Base-by-base conservation (phyloP, 192 early-diverging fungal species). In the Phycomyces nitens region DNA sequence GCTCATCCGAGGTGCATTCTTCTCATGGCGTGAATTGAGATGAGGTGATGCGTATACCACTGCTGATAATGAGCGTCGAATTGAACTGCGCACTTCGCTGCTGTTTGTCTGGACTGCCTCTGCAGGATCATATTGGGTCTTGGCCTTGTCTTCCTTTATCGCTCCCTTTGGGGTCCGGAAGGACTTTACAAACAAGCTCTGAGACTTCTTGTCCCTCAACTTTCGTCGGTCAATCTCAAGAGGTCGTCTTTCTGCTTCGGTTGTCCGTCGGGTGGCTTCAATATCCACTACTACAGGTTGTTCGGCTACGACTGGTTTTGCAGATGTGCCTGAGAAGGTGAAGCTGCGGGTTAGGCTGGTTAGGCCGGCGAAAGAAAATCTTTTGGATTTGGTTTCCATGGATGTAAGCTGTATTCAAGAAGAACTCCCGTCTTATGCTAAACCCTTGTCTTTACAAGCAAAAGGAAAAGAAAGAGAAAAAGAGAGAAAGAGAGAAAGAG, bases 31-130 rank as follows among this genome's bases (percentile, higher is more conserved):
- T 22, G 39, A 38, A 18, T 56, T 42, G 26, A 42, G 50, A 47
- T 61, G 60, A 34, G 67, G 67, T 22, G 58, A 56, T 21, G 67
- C 67, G 11, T 69, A 69, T 9, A 69, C 12, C 9, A 69, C 60
- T 15, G 60, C 58, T 9, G 67, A 60, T 16, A 69, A 51, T n/a
- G 67, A 69, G 24, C 60, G 50, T 56, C 59, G n/a, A 14, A 69
- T 62, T 10, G 58, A 42, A 18, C 50, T 69, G 40, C 53, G 53
- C 38, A 64, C 42, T 11, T 64, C 62, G 16, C 54, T 64, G 24
- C 53, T 44, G 53, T 64, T 64, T 9, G 18, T 41, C 24, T 64
- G 62, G 2, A 24, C 38, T 1, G 62, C 62, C 39, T 64, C 62
- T 18, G 51, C 26, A 27, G 39, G 23, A 22, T 64, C 62, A 18